Conservation (phyloP, 2,329 filamentous ascomycete genomes). For the Pseudogymnoascus verrucosus region DNA sequence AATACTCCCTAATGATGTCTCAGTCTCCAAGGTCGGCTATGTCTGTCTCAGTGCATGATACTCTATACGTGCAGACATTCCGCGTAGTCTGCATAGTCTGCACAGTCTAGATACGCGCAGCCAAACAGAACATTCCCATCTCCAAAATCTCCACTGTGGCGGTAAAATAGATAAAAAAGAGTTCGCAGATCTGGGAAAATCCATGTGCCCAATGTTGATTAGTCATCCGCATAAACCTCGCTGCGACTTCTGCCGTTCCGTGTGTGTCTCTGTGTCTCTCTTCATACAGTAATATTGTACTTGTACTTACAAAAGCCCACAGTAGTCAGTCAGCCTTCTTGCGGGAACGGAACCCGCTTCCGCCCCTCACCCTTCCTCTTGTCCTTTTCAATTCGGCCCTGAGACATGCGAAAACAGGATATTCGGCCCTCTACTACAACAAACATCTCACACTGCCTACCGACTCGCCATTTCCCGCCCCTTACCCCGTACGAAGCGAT, state of each 20-base stretch:
- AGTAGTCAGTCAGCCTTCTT: slow-evolving; percentile 1
- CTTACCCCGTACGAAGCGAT: background rate
- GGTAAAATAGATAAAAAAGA: background rate
- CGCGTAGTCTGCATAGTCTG: background rate
- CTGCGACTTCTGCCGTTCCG: slow-evolving; percentile 2
- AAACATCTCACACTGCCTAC: background rate
- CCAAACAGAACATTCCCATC: background rate
- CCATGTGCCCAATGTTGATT: background rate
- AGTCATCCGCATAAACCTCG: background rate
- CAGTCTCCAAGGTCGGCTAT: background rate
- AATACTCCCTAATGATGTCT: background rate
- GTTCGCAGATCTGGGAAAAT: background rate
- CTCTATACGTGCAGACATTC: background rate
- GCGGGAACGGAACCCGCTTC: background rate
- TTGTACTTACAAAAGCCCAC: background rate
- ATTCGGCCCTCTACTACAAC: background rate
- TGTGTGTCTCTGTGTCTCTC: background rate
- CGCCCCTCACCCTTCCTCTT: background rate
- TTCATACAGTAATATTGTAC: no score
- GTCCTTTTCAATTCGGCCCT: background rate
- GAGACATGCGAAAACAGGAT: slow-evolving; percentile 4
- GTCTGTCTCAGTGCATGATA: background rate
- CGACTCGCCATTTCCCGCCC: background rate
- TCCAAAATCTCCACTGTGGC: background rate
- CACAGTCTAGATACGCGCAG: background rate